These are phyloP conservation scores for Stevia rebaudiana DNA, from an alignment of 140 eudicot genomes.

Conservation along the genomic window DNA sequence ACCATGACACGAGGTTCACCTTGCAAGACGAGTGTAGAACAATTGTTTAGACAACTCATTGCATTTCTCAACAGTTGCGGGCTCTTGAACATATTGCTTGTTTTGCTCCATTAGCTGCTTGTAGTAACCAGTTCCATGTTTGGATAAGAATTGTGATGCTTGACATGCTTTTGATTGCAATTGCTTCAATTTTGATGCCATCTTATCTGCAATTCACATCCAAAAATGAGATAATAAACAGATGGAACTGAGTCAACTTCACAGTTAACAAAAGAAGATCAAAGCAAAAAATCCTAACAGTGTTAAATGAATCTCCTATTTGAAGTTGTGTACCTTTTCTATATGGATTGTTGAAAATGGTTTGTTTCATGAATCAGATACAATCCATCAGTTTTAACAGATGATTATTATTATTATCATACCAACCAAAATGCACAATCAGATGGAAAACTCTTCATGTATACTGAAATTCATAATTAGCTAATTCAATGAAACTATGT, in stretches of 20 bases:
- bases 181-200: constrained; percentile 39
- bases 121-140: constrained; percentile 46
- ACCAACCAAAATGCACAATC: constrained; percentile 4
- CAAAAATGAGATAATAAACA: constrained; percentile 8
- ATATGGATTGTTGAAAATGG: not conserved
- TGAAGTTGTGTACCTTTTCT: not conserved
- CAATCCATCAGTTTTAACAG: not conserved
- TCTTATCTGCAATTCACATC: constrained; percentile 31
- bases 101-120: constrained; percentile 57
- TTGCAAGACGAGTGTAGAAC: constrained; percentile 60
- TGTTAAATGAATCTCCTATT: not conserved
- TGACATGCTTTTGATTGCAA: constrained; percentile 43
- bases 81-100: constrained; percentile 47
- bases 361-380: not conserved
- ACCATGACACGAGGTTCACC: constrained; percentile 18
- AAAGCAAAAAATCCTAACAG: not conserved
- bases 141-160: constrained; percentile 30
- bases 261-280: constrained; percentile 4
- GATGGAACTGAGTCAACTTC: not conserved
- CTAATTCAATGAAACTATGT: constrained; percentile 5
- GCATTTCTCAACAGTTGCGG: constrained; percentile 57
- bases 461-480: not conserved
- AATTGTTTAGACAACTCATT: constrained; percentile 39
- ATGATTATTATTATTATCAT: not conserved
- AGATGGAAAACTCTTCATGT: not conserved